Percentiles rank a stretch among this genome's conserved stretches.
These are phyloP conservation scores for Fusarium papillatum DNA, from an alignment of 2,329 filamentous ascomycete species.

Conservation along the genomic window DNA sequence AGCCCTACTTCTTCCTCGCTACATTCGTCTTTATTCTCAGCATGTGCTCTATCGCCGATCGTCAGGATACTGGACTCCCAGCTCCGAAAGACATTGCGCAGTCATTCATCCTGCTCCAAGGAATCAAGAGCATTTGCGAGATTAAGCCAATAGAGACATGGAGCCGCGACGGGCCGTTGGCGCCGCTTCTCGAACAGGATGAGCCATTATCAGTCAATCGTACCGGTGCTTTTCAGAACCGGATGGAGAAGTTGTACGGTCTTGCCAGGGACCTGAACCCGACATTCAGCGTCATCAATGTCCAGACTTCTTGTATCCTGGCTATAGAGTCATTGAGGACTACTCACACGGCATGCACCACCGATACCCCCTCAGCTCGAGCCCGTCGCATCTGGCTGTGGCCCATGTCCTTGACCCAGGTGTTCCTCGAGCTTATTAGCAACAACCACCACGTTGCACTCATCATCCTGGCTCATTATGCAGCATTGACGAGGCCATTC, in stretches of 20 bases:
- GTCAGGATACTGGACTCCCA: background rate
- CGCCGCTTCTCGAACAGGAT: slow-evolving; percentile 10
- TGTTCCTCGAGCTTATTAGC: slow-evolving; percentile 26
- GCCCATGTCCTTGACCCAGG: slow-evolving; percentile 27
- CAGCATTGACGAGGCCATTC: slow-evolving; percentile 24
- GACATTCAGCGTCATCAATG: slow-evolving; percentile 25
- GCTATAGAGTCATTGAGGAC: slow-evolving; percentile 27
- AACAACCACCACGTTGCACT: slow-evolving; percentile 27
- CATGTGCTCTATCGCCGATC: slow-evolving; percentile 26
- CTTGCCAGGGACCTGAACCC: slow-evolving; percentile 21
- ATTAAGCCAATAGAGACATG: slow-evolving; percentile 22
- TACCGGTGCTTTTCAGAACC: slow-evolving; percentile 22
- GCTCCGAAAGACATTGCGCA: slow-evolving; percentile 19
- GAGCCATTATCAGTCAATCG: background rate
- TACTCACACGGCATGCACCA: slow-evolving; percentile 5
- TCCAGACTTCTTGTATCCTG: slow-evolving; percentile 24
- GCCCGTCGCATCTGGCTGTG: slow-evolving; percentile 29
- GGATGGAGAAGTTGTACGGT: slow-evolving; percentile 18
- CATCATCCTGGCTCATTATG: slow-evolving; percentile 27
- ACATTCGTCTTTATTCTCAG: slow-evolving; percentile 29
- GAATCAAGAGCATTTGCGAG: slow-evolving; percentile 27
- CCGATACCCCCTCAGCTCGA: background rate
- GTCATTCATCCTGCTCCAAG: slow-evolving; percentile 30
- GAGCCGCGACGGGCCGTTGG: slow-evolving; percentile 19
- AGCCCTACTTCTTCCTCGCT: slow-evolving; percentile 31